phyloP scores from a whole-genome alignment of 2,329 filamentous ascomycete species.

The Emmonsiellopsis sp. region DNA sequence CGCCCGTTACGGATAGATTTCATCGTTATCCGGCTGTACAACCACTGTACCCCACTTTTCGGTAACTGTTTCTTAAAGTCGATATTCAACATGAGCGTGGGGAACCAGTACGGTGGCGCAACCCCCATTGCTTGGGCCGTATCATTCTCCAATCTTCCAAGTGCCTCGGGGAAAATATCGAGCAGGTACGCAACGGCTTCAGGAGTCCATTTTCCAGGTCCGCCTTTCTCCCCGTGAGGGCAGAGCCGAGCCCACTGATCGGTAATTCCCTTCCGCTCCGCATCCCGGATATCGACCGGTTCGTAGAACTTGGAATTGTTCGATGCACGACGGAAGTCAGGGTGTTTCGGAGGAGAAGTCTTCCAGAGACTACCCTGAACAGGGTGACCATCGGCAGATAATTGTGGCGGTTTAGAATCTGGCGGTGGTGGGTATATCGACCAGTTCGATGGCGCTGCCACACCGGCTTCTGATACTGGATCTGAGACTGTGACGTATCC shows the following conservation, averaged over 20 bases:
- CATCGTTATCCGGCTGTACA: not conserved
- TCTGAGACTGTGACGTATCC: conserved; percentile 1
- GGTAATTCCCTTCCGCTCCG: not conserved
- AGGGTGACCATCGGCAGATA: not conserved
- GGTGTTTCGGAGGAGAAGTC: not conserved
- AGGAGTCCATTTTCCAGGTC: not conserved
- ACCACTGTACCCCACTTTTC: not conserved
- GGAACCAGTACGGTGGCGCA: conserved; percentile 1
- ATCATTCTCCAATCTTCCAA: not conserved
- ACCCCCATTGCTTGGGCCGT: not conserved
- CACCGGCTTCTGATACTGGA: not conserved
- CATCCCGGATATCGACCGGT: not conserved
- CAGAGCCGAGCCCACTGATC: not conserved
- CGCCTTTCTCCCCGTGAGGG: not conserved
- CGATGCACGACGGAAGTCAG: conserved; percentile 1
- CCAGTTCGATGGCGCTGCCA: not conserved
- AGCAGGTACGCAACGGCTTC: not conserved
- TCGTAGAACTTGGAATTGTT: not conserved
- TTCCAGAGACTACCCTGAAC: not conserved
- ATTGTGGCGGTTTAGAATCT: not conserved
- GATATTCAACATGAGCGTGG: not conserved
- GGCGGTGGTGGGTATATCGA: not conserved
- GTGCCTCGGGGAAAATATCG: not conserved
- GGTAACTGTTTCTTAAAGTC: conserved; percentile 1
- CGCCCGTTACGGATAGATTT: not conserved